These are phyloP conservation scores for Vitis riparia DNA, from an alignment of 164 flowering plant species.

Conservation along the genomic window DNA sequence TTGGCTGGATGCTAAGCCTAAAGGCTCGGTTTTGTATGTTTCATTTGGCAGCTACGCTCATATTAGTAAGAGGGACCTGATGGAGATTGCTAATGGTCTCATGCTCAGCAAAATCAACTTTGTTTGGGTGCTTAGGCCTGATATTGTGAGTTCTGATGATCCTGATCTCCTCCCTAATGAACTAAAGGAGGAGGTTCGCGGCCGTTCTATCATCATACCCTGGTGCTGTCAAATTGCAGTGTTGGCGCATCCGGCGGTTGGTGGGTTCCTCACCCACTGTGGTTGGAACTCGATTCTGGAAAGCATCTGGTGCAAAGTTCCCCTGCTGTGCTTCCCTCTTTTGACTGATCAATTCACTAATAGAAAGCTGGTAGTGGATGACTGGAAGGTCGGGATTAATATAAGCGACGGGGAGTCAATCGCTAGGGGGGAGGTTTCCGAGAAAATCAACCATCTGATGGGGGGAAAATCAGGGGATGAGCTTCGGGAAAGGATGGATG, in stretches of 20 bases:
- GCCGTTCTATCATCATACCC: conserved; percentile 46
- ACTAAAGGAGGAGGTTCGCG: conserved; percentile 29
- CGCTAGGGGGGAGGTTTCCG: conserved; percentile 35
- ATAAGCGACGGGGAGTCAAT: conserved; percentile 20
- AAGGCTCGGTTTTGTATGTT: conserved; percentile 67
- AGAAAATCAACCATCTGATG: conserved; percentile 50
- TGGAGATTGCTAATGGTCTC: conserved; percentile 70
- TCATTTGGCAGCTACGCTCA: conserved; percentile 90
- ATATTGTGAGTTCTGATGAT: conserved; percentile 56
- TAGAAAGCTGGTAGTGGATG: conserved; percentile 70
- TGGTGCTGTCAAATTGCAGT: conserved; percentile 74
- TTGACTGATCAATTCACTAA: conserved; percentile 79
- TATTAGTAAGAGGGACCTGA: conserved; percentile 40
- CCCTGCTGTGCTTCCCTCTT: conserved; percentile 68
- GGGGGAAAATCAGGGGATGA: conserved; percentile 31
- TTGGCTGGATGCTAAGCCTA: conserved; percentile 66
- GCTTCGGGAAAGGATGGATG: conserved; percentile 22
- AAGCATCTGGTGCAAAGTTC: conserved; percentile 58
- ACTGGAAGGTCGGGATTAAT: conserved; percentile 72
- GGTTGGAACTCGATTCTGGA: conserved; percentile 86
- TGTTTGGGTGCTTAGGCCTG: conserved; percentile 78
- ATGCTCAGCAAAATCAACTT: conserved; percentile 48
- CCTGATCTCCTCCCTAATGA: conserved; percentile 49
- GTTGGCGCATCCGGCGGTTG: conserved; percentile 54
- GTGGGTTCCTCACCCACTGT: conserved; percentile 82